phyloP scores from a whole-genome alignment of 768 basidiomycete species.

The Lactifluus piperatus region DNA sequence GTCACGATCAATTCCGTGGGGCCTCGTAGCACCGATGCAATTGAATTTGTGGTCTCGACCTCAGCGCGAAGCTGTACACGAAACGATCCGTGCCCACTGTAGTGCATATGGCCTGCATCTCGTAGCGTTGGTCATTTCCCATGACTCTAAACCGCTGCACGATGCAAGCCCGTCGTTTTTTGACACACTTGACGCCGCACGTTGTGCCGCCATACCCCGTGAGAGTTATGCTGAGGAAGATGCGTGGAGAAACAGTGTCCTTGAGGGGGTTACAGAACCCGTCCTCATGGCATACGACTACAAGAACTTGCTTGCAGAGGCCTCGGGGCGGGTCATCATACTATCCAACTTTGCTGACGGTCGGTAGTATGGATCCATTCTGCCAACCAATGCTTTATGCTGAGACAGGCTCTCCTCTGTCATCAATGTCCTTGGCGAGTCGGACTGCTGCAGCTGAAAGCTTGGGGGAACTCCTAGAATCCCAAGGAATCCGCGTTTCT shows the following conservation, averaged over 20 bases:
- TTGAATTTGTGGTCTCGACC: conserved; percentile 25
- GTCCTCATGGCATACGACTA: conserved; percentile 25
- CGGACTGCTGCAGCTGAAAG: conserved; percentile 5
- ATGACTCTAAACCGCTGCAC: conserved; percentile 3
- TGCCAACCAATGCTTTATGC: not conserved
- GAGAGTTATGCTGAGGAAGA: conserved; percentile 2
- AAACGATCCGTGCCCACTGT: conserved; percentile 28
- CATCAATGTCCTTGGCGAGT: not conserved
- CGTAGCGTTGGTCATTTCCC: conserved; percentile 25
- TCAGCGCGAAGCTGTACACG: conserved; percentile 26
- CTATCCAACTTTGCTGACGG: conserved; percentile 21
- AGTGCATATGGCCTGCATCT: conserved; percentile 24
- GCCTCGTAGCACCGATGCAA: conserved; percentile 27
- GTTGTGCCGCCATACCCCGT: not conserved
- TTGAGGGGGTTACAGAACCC: conserved; percentile 24
- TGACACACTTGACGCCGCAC: not conserved
- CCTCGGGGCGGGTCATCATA: conserved; percentile 27
- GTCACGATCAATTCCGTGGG: conserved; percentile 25
- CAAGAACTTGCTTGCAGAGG: conserved; percentile 23
- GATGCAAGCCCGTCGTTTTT: conserved; percentile 1
- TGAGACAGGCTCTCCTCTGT: conserved; percentile 2
- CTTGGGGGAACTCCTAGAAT: conserved; percentile 6
- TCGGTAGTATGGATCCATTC: not conserved
- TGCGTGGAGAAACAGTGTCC: conserved; percentile 19
- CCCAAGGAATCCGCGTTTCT: conserved; percentile 9